phyloP scores from a whole-genome alignment of 2,329 filamentous ascomycete genomes.

The Pseudogymnoascus verrucosus region DNA sequence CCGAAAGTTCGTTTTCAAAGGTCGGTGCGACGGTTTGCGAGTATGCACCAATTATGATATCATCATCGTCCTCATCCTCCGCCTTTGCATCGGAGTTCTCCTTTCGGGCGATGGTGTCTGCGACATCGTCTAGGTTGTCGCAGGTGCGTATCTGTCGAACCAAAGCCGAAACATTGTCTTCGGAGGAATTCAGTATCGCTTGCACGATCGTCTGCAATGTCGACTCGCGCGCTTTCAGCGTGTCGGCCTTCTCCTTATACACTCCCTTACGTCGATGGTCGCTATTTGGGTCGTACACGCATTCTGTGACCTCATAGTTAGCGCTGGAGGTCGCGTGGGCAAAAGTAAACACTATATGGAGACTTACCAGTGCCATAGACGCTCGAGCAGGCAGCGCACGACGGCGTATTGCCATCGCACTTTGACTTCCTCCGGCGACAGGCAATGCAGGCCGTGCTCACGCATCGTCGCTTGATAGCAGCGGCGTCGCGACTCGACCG shows the following conservation, averaged over 20 bases:
- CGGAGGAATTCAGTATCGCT: conserved; percentile 81
- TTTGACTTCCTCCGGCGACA: conserved; percentile 74
- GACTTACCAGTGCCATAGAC: conserved; percentile 64
- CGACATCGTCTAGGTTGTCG: conserved; percentile 51
- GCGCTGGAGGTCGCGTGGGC: neutral
- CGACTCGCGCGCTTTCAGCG: conserved; percentile 74
- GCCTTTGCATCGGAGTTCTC: conserved; percentile 28
- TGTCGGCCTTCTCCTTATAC: conserved; percentile 89
- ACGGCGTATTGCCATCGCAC: conserved; percentile 86
- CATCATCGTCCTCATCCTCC: conserved; percentile 37
- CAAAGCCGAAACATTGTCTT: conserved; percentile 74
- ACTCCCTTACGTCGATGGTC: conserved; percentile 95
- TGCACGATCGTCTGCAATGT: conserved; percentile 90
- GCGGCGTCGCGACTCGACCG: conserved; percentile 26
- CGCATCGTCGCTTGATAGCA: conserved; percentile 59
- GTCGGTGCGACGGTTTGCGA: conserved; percentile 34
- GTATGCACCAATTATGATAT: conserved; percentile 30
- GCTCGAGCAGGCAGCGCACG: conserved; percentile 90
- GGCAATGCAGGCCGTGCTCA: conserved; percentile 77
- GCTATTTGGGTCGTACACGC: conserved; percentile 91
- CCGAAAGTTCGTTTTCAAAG: conserved; percentile 70
- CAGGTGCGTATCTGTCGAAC: conserved; percentile 84
- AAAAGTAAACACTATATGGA: conserved; percentile 7
- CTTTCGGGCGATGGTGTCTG: conserved; percentile 39
- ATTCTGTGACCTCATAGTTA: conserved; percentile 40